A percentile compares a stretch with the other conserved stretches of the same genome.
Conservation (phyloP, 148 eudicot genomes). For the Camellia sinensis region DNA sequence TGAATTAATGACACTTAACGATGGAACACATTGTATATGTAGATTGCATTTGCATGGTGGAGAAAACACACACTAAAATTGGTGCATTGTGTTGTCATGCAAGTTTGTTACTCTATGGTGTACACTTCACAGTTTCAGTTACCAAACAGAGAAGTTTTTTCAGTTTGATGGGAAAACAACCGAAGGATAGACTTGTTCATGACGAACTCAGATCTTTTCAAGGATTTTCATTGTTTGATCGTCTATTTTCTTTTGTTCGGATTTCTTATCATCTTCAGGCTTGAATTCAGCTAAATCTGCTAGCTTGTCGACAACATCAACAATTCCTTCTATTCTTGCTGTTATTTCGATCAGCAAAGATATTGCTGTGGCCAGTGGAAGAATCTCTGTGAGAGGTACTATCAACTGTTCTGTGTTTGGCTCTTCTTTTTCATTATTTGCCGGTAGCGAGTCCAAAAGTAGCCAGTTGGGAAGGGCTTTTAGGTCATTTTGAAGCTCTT, state of each 20-base stretch:
- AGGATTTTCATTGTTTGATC: conserved; percentile 15
- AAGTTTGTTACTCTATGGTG: not conserved
- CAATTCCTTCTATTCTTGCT: conserved; percentile 58
- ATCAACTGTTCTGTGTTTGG: conserved; percentile 2
- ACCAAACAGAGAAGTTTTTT: not conserved
- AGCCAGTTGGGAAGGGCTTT: conserved; percentile 42
- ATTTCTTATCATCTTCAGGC: conserved; percentile 30
- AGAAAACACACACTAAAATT: not conserved
- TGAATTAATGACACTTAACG: not conserved
- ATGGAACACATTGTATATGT: not conserved
- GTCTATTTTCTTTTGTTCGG: conserved; percentile 31
- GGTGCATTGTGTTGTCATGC: not conserved
- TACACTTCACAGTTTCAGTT: not conserved
- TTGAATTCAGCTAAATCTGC: conserved; percentile 58
- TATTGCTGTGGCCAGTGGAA: conserved; percentile 66
- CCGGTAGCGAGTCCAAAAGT: conserved; percentile 6
- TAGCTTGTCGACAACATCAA: conserved; percentile 46
- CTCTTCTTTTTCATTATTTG: conserved; percentile 12
- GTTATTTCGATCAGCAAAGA: conserved; percentile 66
- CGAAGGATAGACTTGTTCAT: not conserved
- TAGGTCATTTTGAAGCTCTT: conserved; percentile 59
- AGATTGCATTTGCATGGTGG: conserved; percentile 8
- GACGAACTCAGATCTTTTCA: conserved; percentile 10
- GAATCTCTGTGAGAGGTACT: conserved; percentile 48
- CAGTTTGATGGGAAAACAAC: not conserved